Percentiles rank a stretch among this genome's conserved stretches.
These are phyloP conservation scores for Excoecaria cochinchinensis DNA, from an alignment of 345 rosid genomes.

Conservation along the genomic window DNA sequence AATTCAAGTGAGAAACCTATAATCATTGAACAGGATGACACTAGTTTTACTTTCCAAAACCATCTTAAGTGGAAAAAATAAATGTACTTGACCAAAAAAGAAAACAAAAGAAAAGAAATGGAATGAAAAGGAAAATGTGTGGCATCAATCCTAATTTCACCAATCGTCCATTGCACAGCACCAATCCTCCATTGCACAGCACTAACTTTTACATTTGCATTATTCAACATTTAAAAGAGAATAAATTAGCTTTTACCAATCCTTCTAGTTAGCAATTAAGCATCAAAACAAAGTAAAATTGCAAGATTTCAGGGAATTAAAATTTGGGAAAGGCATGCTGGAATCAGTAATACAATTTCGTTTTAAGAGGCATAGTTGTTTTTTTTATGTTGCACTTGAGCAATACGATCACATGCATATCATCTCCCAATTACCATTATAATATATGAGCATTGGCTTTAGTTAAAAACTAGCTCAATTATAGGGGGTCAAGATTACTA, in stretches of 20 bases:
- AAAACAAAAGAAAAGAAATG: neutral
- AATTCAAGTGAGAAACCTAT: too few relatives aligned
- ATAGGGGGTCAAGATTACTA: neutral
- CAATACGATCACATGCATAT: neutral
- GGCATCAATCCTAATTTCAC: neutral
- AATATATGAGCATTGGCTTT: neutral
- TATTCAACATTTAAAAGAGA: too few relatives aligned
- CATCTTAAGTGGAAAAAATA: too few relatives aligned
- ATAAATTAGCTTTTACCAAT: neutral
- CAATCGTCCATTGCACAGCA: too few relatives aligned
- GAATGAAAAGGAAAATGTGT: neutral
- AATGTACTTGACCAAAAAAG: too few relatives aligned
- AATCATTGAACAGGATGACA: too few relatives aligned
- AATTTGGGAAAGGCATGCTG: neutral
- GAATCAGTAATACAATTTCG: neutral
- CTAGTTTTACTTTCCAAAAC: too few relatives aligned
- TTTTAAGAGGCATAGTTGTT: neutral
- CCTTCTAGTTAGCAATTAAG: neutral
- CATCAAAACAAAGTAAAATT: neutral
- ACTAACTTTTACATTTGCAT: neutral
- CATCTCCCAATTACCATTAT: neutral
- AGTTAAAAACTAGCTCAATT: neutral
- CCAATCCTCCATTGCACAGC: neutral
- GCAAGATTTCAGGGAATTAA: neutral
- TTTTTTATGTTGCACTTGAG: neutral